A percentile compares a stretch with the other conserved stretches of the same genome.
phyloP scores from a whole-genome alignment of 2,329 filamentous ascomycete genomes.

The Talaromyces sp. region DNA sequence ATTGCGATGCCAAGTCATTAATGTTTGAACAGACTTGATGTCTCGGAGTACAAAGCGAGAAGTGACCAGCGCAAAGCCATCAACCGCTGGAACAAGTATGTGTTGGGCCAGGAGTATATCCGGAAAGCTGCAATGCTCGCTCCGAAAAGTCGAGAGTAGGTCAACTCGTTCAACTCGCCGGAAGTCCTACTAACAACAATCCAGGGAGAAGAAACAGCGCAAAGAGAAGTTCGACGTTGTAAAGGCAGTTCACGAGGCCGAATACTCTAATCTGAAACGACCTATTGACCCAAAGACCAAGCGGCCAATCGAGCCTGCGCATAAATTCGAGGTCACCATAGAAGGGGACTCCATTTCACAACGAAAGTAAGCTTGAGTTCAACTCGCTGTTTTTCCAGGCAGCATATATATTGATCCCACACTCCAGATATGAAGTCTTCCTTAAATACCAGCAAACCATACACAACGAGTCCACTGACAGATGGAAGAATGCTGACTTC shows the following conservation, averaged over 20 bases:
- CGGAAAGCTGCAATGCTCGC: conserved; percentile 44
- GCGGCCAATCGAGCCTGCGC: conserved; percentile 45
- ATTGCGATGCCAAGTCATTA: not conserved
- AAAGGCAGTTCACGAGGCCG: conserved; percentile 42
- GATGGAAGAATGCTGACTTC: conserved; percentile 45
- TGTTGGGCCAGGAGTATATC: conserved; percentile 48
- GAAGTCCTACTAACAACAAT: not conserved
- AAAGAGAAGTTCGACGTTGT: conserved; percentile 45
- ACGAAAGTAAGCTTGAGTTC: conserved; percentile 38
- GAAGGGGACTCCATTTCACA: conserved; percentile 47
- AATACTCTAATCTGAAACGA: conserved; percentile 43
- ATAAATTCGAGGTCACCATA: conserved; percentile 48
- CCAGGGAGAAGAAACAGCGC: conserved; percentile 43
- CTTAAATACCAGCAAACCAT: conserved; percentile 46
- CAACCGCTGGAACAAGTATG: conserved; percentile 48
- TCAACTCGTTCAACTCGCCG: not conserved
- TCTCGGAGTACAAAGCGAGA: conserved; percentile 41
- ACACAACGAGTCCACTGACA: conserved; percentile 45
- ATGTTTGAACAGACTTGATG: conserved; percentile 36
- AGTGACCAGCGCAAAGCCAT: conserved; percentile 48
- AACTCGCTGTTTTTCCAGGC: not conserved
- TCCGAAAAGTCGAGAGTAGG: conserved; percentile 45
- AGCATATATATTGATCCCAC: not conserved
- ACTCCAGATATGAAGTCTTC: conserved; percentile 41
- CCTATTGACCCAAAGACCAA: conserved; percentile 45